These are phyloP conservation scores for Solanum hybrid DNA, from an alignment of 305 asterid genomes.

Conservation along the genomic window DNA sequence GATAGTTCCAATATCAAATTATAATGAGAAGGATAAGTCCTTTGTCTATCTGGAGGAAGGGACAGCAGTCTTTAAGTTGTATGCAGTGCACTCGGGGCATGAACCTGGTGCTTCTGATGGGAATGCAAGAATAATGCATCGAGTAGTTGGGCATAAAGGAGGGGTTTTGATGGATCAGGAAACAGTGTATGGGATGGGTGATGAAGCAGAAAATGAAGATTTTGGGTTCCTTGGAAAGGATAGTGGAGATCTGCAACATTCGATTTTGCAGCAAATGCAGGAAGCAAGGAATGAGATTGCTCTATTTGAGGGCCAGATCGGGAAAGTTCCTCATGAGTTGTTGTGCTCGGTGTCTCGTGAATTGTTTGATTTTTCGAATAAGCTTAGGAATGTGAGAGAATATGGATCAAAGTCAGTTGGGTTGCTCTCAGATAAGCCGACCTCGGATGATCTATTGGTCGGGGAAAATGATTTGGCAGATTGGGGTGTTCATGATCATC, in stretches of 20 bases:
- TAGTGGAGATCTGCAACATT: slow-evolving; percentile 55
- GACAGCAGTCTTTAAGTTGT: slow-evolving; percentile 85
- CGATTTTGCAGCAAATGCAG: slow-evolving; percentile 68
- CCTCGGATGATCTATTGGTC: slow-evolving; percentile 69
- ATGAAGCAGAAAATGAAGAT: slow-evolving; percentile 67
- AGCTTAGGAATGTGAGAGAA: slow-evolving; percentile 57
- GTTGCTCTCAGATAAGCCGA: slow-evolving; percentile 60
- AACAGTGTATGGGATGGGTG: slow-evolving; percentile 53
- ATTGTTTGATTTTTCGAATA: slow-evolving; percentile 53
- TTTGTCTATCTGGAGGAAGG: slow-evolving; percentile 96
- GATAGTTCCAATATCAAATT: slow-evolving; percentile 84
- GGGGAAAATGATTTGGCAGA: slow-evolving; percentile 92
- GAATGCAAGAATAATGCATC: slow-evolving; percentile 90
- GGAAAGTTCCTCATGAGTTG: slow-evolving; percentile 42
- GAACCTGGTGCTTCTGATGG: slow-evolving; percentile 96
- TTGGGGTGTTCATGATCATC: slow-evolving; percentile 76
- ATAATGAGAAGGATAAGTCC: slow-evolving; percentile 83
- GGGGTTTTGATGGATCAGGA: slow-evolving; percentile 78
- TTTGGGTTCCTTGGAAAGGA: slow-evolving; percentile 61
- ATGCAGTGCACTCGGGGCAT: slow-evolving; percentile 91
- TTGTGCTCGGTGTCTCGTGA: slow-evolving; percentile 67
- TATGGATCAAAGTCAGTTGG: slow-evolving; percentile 60
- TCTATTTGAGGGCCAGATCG: slow-evolving; percentile 74
- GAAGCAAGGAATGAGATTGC: slow-evolving; percentile 72
- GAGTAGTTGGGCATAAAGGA: slow-evolving; percentile 85